Base-by-base conservation (phyloP, 2,329 filamentous ascomycete species). In the Phialemoniopsis sp. region DNA sequence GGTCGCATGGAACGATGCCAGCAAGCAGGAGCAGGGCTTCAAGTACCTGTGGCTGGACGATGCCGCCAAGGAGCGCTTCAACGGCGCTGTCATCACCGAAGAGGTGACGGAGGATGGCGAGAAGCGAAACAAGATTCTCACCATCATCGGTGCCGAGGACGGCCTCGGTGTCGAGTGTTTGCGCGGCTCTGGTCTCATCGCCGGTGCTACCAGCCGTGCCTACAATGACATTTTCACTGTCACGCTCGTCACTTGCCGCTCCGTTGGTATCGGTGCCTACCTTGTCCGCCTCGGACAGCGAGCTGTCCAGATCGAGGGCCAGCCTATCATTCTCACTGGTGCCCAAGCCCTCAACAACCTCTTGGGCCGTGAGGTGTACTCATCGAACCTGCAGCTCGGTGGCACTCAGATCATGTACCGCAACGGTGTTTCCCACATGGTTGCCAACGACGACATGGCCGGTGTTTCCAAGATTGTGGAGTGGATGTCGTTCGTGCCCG, bases 401-500 rank as follows among this genome's bases (percentile, higher is more conserved):
- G 93, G 93, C 54, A 98, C 93, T n/a, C 93, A 98, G 69, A 98
- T 98, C 78, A 98, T 98, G 93, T 97, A 98, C 81, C 90, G 88
- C 72, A 98, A 98, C 63, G 93, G 93, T 80, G 93, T 98, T 32
- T 97, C 93, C 16, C 93, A 98, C 73, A 91, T 97, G 87, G 96
- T 91, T 51, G 93, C 93, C 56, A 87, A 85, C 53, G 91, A 98
- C 58, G 93, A 98, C 70, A 97, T 98, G 55, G 90, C 91, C 57
- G 93, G 93, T 79, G 87, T 98, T 16, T 89, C 87, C 56, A 94
- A 94, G 77, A 97, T 98, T 59, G 89, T 97, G 36, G 86, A 95
- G 62, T 98, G 93, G 93, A 81, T 98, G 76, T 93, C 91, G 3
- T 98, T 89, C 57, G 87, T 98, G 21, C 93, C 93, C 18, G 91